Evolutionary conservation across 768 basidiomycete species (phyloP).

Genomic region (Mycena vitilis): DNA sequence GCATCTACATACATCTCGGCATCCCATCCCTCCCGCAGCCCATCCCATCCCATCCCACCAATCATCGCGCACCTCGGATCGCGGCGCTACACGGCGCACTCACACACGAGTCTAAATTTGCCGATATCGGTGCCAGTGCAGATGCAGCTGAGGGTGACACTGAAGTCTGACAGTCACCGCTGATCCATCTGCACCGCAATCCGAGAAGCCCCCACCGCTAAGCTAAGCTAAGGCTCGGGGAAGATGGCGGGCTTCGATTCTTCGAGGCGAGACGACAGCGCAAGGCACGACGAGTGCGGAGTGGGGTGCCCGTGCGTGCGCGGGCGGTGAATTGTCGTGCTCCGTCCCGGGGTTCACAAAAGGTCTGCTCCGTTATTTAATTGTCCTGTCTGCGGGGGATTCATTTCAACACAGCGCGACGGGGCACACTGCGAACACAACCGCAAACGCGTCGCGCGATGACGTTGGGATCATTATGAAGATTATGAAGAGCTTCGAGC

Average conservation of each 20-base stretch:
- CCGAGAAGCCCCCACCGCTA: slow-evolving; percentile 15
- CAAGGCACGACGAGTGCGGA: slow-evolving; percentile 32
- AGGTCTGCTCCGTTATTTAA: too few relatives aligned
- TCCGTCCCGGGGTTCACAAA: too few relatives aligned
- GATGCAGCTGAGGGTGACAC: too few relatives aligned
- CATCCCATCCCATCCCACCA: slow-evolving; percentile 21
- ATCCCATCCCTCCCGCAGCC: not conserved
- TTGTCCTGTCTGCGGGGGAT: too few relatives aligned
- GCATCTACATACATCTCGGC: not conserved
- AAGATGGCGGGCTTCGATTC: not conserved
- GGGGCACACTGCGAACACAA: not conserved
- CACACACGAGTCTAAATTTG: too few relatives aligned
- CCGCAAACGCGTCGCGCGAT: not conserved
- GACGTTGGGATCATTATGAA: slow-evolving; percentile 11
- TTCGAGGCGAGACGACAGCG: too few relatives aligned
- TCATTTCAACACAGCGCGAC: too few relatives aligned
- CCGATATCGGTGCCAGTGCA: too few relatives aligned
- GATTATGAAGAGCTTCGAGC: not conserved
- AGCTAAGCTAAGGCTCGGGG: not conserved
- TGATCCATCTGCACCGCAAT: slow-evolving; percentile 36
- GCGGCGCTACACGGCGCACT: not conserved
- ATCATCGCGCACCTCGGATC: slow-evolving; percentile 23
- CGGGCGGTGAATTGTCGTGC: too few relatives aligned
- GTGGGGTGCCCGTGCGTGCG: slow-evolving; percentile 5
- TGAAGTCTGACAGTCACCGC: slow-evolving; percentile 19